Conservation (phyloP, 441 rosid species). For the Populus tomentosa region DNA sequence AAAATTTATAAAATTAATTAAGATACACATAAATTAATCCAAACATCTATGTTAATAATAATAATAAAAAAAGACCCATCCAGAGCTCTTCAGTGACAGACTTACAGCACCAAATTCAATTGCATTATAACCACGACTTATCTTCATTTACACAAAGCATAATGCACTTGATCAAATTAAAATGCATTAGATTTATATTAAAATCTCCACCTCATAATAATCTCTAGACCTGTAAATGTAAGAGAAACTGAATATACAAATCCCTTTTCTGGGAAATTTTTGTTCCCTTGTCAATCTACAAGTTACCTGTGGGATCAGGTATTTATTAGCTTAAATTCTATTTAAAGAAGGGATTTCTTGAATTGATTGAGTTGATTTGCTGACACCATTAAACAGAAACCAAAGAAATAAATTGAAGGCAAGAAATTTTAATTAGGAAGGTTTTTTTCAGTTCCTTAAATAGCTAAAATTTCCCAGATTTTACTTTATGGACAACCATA, state of each 20-base stretch:
- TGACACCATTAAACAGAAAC: background rate
- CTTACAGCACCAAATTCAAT: too few relatives aligned
- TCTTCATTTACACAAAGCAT: background rate
- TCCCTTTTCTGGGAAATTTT: background rate
- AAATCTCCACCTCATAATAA: background rate
- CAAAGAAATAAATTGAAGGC: background rate
- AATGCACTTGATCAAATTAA: too few relatives aligned
- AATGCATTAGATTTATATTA: background rate
- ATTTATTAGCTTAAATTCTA: background rate
- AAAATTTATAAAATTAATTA: too few relatives aligned
- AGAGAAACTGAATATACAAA: background rate
- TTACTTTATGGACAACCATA: background rate
- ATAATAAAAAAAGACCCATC: too few relatives aligned
- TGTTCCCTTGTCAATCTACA: background rate
- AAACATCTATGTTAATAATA: too few relatives aligned
- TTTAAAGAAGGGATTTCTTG: background rate
- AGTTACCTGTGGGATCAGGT: background rate
- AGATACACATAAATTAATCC: too few relatives aligned
- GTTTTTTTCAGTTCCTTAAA: background rate
- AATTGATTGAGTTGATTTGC: background rate
- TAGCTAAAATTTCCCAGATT: background rate
- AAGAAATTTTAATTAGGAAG: background rate
- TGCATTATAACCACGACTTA: background rate
- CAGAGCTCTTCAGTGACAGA: too few relatives aligned
- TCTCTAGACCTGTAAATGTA: background rate